Base-by-base conservation (phyloP, 148 eudicot species). In the Silene uniflora region DNA sequence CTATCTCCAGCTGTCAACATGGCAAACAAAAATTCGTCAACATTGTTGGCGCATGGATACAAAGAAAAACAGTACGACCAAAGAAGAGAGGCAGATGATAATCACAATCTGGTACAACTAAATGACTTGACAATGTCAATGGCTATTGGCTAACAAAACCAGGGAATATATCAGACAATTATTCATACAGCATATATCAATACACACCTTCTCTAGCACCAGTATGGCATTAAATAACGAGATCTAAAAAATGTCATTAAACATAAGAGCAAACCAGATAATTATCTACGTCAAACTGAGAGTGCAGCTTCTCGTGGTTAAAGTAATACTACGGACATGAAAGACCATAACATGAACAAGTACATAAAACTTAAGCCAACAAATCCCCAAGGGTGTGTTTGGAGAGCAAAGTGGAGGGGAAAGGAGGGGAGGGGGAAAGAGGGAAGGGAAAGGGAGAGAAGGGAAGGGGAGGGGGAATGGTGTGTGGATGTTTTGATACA, bases 311-410 rank as follows among this genome's bases (percentile, higher is more conserved):
- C 5, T 9, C 27, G 22, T 23, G 12, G 29, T 22, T 24, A 22
- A 24, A 22, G 65, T 22, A 11, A 29, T 12, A 10, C 29, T 13
- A 62, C 32, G 2, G 65, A 62, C 65, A 23, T 62, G 65, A 23
- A 62, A 62, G 65, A 62, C 65, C 65, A 62, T 10, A 62, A 62
- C 29, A 62, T 62, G 29, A 62, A 11, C 11, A 22, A 62, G 65
- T 58, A 58, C n/a, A 58, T 6, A 58, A 58, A 17, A 58, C 17
- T 17, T 0, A 58, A 6, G 66, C 32, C 66, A 62, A 62, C 24
- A n/a, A 62, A 19, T 62, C 66, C 66, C 14, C 7, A 62, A 62
- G n/a, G n/a, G n/a, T n/a, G n/a, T n/a, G n/a, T n/a, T n/a, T n/a
- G n/a, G n/a, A n/a, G n/a, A n/a, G n/a, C n/a, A n/a, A n/a, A n/a